A percentile compares a stretch with the other conserved stretches of the same genome.
These are phyloP conservation scores for Podospora conica DNA, from an alignment of 495 filamentous ascomycete species.

Conservation along the genomic window DNA sequence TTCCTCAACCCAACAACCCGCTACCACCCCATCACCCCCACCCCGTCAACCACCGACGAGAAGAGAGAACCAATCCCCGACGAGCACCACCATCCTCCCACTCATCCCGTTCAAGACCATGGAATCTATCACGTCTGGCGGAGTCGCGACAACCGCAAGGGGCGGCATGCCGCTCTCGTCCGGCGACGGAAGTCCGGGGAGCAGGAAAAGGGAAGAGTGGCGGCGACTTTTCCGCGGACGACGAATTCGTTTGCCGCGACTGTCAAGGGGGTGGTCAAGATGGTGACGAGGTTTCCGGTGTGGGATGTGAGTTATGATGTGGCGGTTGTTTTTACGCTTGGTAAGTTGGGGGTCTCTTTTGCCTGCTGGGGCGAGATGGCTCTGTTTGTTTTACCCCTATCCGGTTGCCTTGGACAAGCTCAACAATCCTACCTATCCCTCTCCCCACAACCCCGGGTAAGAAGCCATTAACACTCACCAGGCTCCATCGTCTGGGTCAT, in stretches of 20 bases:
- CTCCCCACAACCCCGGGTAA: too few species aligned
- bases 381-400: not conserved
- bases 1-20: conserved; percentile 26
- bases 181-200: conserved; percentile 8
- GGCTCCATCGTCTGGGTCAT: conserved; percentile 57
- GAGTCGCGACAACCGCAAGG: conserved; percentile 65
- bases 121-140: conserved; percentile 33
- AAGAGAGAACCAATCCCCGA: not conserved
- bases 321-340: conserved; percentile 57
- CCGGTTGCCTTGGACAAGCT: not conserved
- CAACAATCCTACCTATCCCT: too few species aligned
- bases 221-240: conserved; percentile 27
- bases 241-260: conserved; percentile 41
- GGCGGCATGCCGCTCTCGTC: conserved; percentile 54
- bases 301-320: conserved; percentile 68
- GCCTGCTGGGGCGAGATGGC: too few species aligned
- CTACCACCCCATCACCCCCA: conserved; percentile 9
- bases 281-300: conserved; percentile 53
- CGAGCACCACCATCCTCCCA: not conserved
- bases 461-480: conserved; percentile 8
- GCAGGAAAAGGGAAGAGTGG: not conserved
- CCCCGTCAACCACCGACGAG: not conserved
- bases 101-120: not conserved
- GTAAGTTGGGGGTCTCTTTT: conserved; percentile 13
- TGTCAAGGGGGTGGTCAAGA: conserved; percentile 43